Base-by-base conservation (phyloP, 495 filamentous ascomycete genomes). In the Aspergillus bridgeri region DNA sequence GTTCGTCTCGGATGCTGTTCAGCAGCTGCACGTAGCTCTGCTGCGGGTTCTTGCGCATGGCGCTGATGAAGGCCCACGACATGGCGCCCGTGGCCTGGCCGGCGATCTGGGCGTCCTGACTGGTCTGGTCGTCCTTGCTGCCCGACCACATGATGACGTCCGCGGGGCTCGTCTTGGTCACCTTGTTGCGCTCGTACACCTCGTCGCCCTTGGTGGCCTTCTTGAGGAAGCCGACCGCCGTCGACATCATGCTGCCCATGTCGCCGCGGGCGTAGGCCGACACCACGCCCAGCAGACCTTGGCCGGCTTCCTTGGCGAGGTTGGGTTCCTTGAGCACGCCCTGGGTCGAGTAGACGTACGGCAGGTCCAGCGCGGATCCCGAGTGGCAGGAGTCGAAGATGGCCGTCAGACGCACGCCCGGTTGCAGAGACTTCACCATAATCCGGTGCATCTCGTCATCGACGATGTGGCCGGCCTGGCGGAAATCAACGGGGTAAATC, bases 331-430 rank as follows among this genome's bases (percentile, higher is more conserved):
- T 98, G 81, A 98, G 89, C 27, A 97, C 82, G 71, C 94, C 94
- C 65, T 88, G 84, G 21, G 92, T 97, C 60, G 89, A 93, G 81
- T 98, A 98, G 71, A 98, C 88, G 77, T 97, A 98, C 29, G 94
- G 94, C 24, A 98, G 83, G 68, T 98, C 94, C 65, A 98, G 82
- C 6, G 92, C 94, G 7, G 94, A 96, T 61, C 94, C 94, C 3
- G 92, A 96, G 74, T 98, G 94, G 77, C 94, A 98, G n/a, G 92
- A 96, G 75, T 98, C 94, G 78, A 98, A 98, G 71, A 98, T 98
- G 45, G 94, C 94, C 1, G 94, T 98, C 51, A 98, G 79, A 33
- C 94, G 86, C 21, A 96, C 93, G 57, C 94, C 94, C 11, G 89
- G 81, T 61, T 81, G 81, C 15, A 98, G 79, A 8, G 90, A 85